phyloP scores from a whole-genome alignment of 352 stramenopile species.

The Phytophthora niederhauseri region DNA sequence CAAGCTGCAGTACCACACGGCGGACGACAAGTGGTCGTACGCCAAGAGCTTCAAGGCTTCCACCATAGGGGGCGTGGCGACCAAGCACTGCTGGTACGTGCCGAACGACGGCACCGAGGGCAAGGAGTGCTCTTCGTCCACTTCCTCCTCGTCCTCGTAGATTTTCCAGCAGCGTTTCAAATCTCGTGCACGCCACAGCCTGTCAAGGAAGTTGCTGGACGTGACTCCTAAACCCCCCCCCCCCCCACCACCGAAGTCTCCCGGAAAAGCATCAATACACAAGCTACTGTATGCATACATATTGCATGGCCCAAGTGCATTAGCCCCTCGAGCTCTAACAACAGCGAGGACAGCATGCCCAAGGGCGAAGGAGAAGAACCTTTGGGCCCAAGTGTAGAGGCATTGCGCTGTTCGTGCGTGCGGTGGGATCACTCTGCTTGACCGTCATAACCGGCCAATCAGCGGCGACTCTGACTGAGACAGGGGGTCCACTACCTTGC shows the following conservation, averaged over 20 bases:
- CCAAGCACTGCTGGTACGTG: constrained; percentile 70
- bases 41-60: constrained; percentile 42
- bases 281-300: not conserved
- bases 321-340: not conserved
- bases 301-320: not conserved
- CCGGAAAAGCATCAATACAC: not conserved
- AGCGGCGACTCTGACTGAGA: constrained; percentile 14
- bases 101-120: constrained; percentile 40
- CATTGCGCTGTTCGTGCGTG: constrained; percentile 20
- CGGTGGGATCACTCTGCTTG: constrained; percentile 10
- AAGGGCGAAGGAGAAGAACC: not conserved
- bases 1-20: constrained; percentile 63
- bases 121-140: constrained; percentile 19
- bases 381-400: constrained; percentile 1
- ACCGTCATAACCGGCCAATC: constrained; percentile 10
- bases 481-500: constrained; percentile 1
- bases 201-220: not conserved
- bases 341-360: not conserved
- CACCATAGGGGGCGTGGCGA: constrained; percentile 42
- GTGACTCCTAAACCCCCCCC: not conserved
- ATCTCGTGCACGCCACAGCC: not conserved
- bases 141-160: constrained; percentile 1
- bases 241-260: not conserved
- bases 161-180: constrained; percentile 4
- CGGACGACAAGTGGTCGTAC: constrained; percentile 54